Evolutionary conservation across 805 yeast species (phyloP).

Genomic region (Cephaloascus fragrans): DNA sequence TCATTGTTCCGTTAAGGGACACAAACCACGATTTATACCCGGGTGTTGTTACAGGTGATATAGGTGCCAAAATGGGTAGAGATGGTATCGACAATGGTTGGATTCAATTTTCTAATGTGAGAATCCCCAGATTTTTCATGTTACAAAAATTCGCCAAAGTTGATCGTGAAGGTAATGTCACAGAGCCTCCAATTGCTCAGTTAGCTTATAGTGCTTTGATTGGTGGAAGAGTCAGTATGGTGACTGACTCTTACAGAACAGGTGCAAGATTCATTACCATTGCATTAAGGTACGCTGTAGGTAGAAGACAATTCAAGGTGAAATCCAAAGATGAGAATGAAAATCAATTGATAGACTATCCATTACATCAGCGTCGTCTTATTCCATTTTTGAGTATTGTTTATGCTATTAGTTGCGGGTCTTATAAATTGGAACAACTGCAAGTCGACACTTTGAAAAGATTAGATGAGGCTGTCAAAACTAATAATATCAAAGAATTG

Average conservation of each 20-base stretch:
- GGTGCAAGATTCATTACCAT: slow-evolving; percentile 74
- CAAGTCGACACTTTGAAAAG: slow-evolving; percentile 39
- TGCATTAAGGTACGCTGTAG: slow-evolving; percentile 83
- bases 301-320: slow-evolving; percentile 73
- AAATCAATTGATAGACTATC: slow-evolving; percentile 73
- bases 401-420: slow-evolving; percentile 67
- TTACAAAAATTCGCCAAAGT: slow-evolving; percentile 72
- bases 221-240: slow-evolving; percentile 88
- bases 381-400: slow-evolving; percentile 77
- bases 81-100: slow-evolving; percentile 96
- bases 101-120: slow-evolving; percentile 82
- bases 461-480: slow-evolving; percentile 44
- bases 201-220: slow-evolving; percentile 80
- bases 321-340: slow-evolving; percentile 34
- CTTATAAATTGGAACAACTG: slow-evolving; percentile 47
- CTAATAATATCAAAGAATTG: slow-evolving; percentile 35
- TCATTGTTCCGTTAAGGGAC: slow-evolving; percentile 85
- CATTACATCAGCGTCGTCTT: slow-evolving; percentile 81
- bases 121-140: slow-evolving; percentile 79
- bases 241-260: slow-evolving; percentile 71
- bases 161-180: slow-evolving; percentile 56
- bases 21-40: slow-evolving; percentile 60
- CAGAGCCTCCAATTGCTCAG: slow-evolving; percentile 79
- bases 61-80: slow-evolving; percentile 93
- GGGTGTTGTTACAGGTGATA: slow-evolving; percentile 82